Evolutionary conservation across 306 rosid genomes (phyloP).

Genomic region (Rosa rugosa): DNA sequence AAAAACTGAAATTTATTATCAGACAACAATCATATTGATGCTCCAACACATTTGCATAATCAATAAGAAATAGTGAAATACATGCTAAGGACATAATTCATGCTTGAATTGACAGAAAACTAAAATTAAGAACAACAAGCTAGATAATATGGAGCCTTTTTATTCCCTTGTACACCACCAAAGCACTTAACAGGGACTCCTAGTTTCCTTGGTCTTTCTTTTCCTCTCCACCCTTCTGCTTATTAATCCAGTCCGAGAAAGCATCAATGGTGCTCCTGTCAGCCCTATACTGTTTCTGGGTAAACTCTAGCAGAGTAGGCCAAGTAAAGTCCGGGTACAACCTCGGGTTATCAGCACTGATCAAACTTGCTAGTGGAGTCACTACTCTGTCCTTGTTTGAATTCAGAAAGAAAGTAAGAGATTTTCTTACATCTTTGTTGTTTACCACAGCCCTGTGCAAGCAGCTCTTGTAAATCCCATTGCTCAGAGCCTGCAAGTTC

Average conservation of each 20-base stretch:
- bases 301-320: conserved; percentile 56
- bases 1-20: too few species aligned
- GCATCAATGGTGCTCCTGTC: conserved; percentile 61
- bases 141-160: too few species aligned
- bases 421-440: conserved; percentile 54
- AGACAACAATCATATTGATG: too few species aligned
- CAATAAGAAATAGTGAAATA: too few species aligned
- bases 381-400: conserved; percentile 58
- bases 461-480: conserved; percentile 81
- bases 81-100: too few species aligned
- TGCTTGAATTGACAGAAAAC: too few species aligned
- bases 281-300: conserved; percentile 68
- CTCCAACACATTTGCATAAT: too few species aligned
- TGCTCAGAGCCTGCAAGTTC: conserved; percentile 65
- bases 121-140: too few species aligned
- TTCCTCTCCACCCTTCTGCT: conserved; percentile 36
- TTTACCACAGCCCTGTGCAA: conserved; percentile 84
- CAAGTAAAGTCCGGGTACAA: conserved; percentile 67
- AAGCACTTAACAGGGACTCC: background rate
- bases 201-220: conserved; percentile 23
- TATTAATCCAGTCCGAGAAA: conserved; percentile 53
- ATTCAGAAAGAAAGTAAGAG: conserved; percentile 70
- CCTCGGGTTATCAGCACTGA: conserved; percentile 48
- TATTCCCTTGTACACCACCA: too few species aligned
- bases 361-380: conserved; percentile 52